Evolutionary conservation across 1,139 yeast genomes (phyloP), one percentile per base, ranked within the genome.

Genomic region (Wickerhamomyces sp.): DNA sequence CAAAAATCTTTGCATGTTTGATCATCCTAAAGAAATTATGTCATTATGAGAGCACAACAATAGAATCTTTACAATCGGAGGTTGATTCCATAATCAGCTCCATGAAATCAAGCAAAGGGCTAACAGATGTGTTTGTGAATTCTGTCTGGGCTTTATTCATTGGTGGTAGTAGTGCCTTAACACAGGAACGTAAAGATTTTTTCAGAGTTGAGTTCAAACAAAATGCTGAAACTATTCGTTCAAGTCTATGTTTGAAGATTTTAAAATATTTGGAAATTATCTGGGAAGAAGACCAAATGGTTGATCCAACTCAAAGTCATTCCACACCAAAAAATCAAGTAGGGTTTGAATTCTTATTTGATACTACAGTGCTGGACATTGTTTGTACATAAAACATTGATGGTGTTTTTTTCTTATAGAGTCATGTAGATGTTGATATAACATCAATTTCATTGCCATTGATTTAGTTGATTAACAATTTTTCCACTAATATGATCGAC

Each of bases 141-240:
- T 58, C 56, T 36, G 40, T 55, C 3, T 57, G 61, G 61, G 50
- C 55, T 1, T 43, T 57, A 40, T 56, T 57, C 36, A 39, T 57
- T 5, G 55, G 54, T 37, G 59, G 56, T 2, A 50, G 57, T 34
- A 48, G 49, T 2, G 41, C 57, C 4, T 37, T 47, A 1, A 48
- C 43, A 2, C 18, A 15, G 8, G 45, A 43, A 10, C 54, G 56
- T 18, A 39, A 52, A 31, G 38, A 36, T 3, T 43, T 42, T 37
- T 48, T 53, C 31, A 43, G 42, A 10, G 32, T 37, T 10, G 39
- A 45, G 8, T 49, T 55, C 26, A 38, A 45, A 10, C 42, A 38
- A 3, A 45, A 51, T 27, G 52, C 55, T 10, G 36, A 42, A 7
- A 35, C 44, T 13, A 42, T 54, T 14, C 46, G 49, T 27, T 57